phyloP scores from a whole-genome alignment of 2,329 filamentous ascomycete genomes.

The Trichoderma koningiopsis region DNA sequence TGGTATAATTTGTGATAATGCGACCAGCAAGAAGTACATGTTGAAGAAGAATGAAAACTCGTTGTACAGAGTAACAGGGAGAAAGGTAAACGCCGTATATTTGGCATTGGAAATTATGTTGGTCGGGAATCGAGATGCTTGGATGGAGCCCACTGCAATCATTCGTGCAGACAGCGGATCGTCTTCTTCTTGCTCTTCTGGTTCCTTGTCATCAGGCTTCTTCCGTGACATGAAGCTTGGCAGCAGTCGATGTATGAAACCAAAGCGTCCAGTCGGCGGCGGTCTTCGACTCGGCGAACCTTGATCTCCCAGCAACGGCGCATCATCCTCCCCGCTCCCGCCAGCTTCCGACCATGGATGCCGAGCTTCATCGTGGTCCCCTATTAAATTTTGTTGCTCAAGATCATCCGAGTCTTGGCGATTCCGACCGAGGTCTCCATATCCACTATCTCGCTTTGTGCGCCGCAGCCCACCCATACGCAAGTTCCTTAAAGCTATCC shows the following conservation, averaged over 20 bases:
- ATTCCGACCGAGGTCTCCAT: slow-evolving; percentile 62
- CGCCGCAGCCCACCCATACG: slow-evolving; percentile 67
- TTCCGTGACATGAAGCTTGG: slow-evolving; percentile 65
- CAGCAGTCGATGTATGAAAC: slow-evolving; percentile 63
- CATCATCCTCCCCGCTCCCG: slow-evolving; percentile 66
- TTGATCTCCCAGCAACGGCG: slow-evolving; percentile 64
- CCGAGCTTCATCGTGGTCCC: slow-evolving; percentile 58
- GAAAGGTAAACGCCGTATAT: slow-evolving; percentile 92
- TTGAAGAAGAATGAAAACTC: slow-evolving; percentile 99
- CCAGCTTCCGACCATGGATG: slow-evolving; percentile 63
- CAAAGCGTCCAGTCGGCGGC: slow-evolving; percentile 33
- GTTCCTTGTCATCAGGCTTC: slow-evolving; percentile 42
- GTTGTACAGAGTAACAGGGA: slow-evolving; percentile 93
- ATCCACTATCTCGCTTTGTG: slow-evolving; percentile 56
- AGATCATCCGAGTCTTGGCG: slow-evolving; percentile 65
- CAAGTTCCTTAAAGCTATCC: slow-evolving; percentile 72
- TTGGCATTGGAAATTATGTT: slow-evolving; percentile 97
- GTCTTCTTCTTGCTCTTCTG: slow-evolving; percentile 56
- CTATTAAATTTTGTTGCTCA: slow-evolving; percentile 64
- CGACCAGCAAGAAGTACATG: slow-evolving; percentile 96
- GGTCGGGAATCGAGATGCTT: slow-evolving; percentile 76
- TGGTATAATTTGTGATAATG: slow-evolving; percentile 89
- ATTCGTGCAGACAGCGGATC: slow-evolving; percentile 72
- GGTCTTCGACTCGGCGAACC: slow-evolving; percentile 35
- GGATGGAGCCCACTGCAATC: slow-evolving; percentile 73